Evolutionary conservation across 768 basidiomycete genomes (phyloP).

Genomic region (Lactarius sp.): DNA sequence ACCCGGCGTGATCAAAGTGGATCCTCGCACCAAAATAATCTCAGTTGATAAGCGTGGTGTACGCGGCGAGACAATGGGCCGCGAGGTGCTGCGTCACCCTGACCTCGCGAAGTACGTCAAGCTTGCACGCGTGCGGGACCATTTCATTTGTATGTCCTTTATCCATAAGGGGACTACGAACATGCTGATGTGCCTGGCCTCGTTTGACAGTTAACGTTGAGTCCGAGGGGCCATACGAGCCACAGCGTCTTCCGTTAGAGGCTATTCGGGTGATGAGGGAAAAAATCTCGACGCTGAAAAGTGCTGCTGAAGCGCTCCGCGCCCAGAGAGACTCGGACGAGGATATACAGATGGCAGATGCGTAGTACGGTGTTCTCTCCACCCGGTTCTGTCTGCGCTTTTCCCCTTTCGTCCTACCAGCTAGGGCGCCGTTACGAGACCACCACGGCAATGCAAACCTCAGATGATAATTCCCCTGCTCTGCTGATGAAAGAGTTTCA

Average conservation of each 20-base stretch:
- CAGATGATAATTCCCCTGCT: not conserved
- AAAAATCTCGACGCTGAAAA: constrained; percentile 61
- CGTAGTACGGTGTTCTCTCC: constrained; percentile 20
- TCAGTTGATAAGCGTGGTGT: constrained; percentile 60
- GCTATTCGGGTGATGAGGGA: constrained; percentile 75
- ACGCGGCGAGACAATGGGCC: constrained; percentile 81
- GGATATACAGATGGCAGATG: constrained; percentile 54
- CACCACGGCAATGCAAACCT: not conserved
- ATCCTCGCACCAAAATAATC: constrained; percentile 52
- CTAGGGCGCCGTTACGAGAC: not conserved
- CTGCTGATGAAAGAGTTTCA: too few species aligned
- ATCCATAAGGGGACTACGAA: not conserved
- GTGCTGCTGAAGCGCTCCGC: constrained; percentile 55
- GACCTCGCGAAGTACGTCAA: constrained; percentile 84
- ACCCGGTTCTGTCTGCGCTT: not conserved
- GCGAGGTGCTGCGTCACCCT: constrained; percentile 88
- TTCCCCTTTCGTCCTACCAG: not conserved
- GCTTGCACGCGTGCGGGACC: constrained; percentile 82
- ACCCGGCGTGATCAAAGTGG: constrained; percentile 66
- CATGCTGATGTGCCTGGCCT: constrained; percentile 6
- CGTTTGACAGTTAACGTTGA: constrained; percentile 70
- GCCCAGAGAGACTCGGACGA: constrained; percentile 34
- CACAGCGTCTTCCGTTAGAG: constrained; percentile 77
- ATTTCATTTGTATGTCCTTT: constrained; percentile 74
- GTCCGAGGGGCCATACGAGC: constrained; percentile 83